Evolutionary conservation across 257 asterid species (phyloP), one percentile per base, ranked within the genome.

Genomic region (Agastache rugosa): DNA sequence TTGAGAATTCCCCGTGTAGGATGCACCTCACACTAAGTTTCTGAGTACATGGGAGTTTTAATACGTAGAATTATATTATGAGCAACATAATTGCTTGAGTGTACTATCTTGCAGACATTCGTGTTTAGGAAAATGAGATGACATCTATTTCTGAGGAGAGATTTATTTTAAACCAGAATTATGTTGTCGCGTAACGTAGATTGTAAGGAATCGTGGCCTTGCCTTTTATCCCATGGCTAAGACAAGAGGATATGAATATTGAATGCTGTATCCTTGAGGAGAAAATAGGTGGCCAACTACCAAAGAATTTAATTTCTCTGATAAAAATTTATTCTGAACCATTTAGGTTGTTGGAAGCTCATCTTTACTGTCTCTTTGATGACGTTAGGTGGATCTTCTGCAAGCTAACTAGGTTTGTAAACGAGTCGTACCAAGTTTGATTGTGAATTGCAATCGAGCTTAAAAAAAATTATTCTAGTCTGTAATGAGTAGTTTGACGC

Each of bases 291-390:
- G 45, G 61, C 75, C 83, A 77, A 68, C 85, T 23, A 69, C 78
- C 69, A 50, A 58, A 6, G 58, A 48, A 73, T 74, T 81, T 58
- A 77, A 73, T 25, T 19, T 53, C 20, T 80, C 71, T 72, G 76
- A 68, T 27, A 45, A 63, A 51, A 54, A 69, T 68, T 73, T 68
- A 81, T 67, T 69, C 34, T 27, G 45, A 54, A 45, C 37, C 67
- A 77, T 77, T 2, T 54, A 12, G 73, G 77, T 77, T 69, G 85
- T 63, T 73, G 85, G 75, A 37, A 69, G 29, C 50, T 71, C 62
- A 22, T 72, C 58, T 23, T 4, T 59, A 45, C n/a, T 12, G 6
- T 19, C 27, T 17, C 59, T 51, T 51, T 51, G 1, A 51, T 17
- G 59, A 4, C 59, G 19, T 19, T 8, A 51, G 11, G 59, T 17